Evolutionary conservation across 345 rosid genomes (phyloP), one percentile per base, ranked within the genome.

Genomic region (Eucalyptus polybractea): DNA sequence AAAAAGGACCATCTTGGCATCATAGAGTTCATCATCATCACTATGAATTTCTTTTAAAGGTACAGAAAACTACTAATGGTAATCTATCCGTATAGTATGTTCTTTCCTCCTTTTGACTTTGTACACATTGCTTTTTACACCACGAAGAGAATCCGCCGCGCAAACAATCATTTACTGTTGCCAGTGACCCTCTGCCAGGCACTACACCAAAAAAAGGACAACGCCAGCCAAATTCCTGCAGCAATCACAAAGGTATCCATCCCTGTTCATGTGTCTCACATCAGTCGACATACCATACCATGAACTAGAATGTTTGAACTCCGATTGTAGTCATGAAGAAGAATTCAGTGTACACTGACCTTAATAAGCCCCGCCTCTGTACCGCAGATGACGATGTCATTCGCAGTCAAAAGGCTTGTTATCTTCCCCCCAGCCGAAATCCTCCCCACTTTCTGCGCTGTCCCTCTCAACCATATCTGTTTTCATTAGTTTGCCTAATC

Each of bases 371-470:
- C 99, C 1, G 95, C 93, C 89, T 97, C 98, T 14, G 99, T 97
- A 37, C 99, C 99, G 44, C 99, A 97, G 13, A 97, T 53, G 45
- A 97, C 93, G 7, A 91, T 85, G 87, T 97, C 99, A 69, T 97
- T 97, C 50, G 96, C 99, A 50, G 95, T 94, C 50, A 97, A 94
- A 49, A 97, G 94, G 92, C 98, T 97, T 62, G 98, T 97, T 91
- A 97, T 96, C 89, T 89, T 97, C 94, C 99, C 95, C 85, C 98
- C 99, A 87, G 98, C 96, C 88, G 99, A 95, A 88, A 97, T 88
- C 81, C 99, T 96, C 88, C 99, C 99, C 86, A 96, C 98, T 91
- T 96, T 96, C 91, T 97, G 98, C 17, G 93, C 94, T 89, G 96
- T 94, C 49, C 91, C 95, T 94, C 97, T 95, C 93, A 96, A 87